Evolutionary conservation across 2,329 filamentous ascomycete genomes (phyloP), one percentile per base, ranked within the genome.

Genomic region (Fusarium sp.): DNA sequence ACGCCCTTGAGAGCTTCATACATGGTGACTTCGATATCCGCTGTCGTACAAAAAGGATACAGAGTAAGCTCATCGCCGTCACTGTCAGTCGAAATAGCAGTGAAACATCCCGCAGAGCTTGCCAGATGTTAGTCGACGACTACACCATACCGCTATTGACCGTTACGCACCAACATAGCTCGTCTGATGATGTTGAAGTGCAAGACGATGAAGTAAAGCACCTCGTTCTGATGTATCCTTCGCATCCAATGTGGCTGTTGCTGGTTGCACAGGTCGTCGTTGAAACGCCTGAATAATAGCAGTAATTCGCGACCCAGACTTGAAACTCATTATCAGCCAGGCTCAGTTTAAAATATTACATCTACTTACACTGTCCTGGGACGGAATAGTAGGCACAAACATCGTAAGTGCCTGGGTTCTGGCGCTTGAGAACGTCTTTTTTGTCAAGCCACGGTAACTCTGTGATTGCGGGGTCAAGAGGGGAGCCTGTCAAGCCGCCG

Each of bases 141-240:
- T 4, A 15, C 8, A 18, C 20, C 4, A 17, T 5, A 17, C 5
- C 11, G 0, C 9, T 14, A 18, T 42, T 5, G n/a, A 4, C 1
- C 25, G 2, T 20, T 2, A 5, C 27, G 6, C n/a, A 44, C 52
- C 52, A 44, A 25, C 27, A 44, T 25, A 42, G 20, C n/a, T 55
- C 52, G 18, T 55, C 11, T 9, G 52, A 44, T 4, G 15, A 14
- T 1, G n/a, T 12, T 2, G 20, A 22, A 11, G 13, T 14, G 4
- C 38, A 44, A 25, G 11, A 13, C 20, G 13, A 4, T 11, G 38
- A 22, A 4, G 18, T 29, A 6, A 42, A 55, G 12, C 52, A 55
- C 18, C 20, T 55, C 5, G 52, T 55, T 20, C 10, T 42, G 27
- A 55, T 12, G 11, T 29, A 42, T 12, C 27, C 38, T 14, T 44